Evolutionary conservation across 176 grass and related monocot species (phyloP).

Genomic region (Aegilops longissima): DNA sequence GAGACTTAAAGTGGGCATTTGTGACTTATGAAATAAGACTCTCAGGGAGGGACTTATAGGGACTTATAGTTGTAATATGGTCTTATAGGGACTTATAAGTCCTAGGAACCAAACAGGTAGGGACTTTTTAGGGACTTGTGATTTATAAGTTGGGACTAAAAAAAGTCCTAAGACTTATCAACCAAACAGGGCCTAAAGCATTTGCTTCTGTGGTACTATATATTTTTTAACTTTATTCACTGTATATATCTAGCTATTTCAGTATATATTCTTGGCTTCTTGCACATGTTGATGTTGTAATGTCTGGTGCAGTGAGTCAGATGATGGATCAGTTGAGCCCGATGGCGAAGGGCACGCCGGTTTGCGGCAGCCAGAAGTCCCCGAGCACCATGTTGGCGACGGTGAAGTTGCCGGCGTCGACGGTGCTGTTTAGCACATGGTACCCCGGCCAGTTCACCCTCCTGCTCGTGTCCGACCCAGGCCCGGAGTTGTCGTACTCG

Average conservation of each 20-base stretch:
- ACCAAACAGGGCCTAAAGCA: background rate
- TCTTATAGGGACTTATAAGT: too few relatives aligned
- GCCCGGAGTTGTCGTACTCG: constrained; percentile 67
- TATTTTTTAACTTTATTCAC: background rate
- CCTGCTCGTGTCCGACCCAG: constrained; percentile 48
- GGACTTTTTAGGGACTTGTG: too few relatives aligned
- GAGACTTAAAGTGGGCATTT: too few relatives aligned
- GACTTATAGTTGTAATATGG: too few relatives aligned
- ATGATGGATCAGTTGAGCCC: constrained; percentile 38
- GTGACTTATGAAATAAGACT: too few relatives aligned
- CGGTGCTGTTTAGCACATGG: constrained; percentile 53
- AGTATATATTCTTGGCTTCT: background rate
- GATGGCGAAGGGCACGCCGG: constrained; percentile 71
- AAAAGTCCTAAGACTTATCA: too few relatives aligned
- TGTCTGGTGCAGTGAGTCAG: background rate
- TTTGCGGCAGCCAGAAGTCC: constrained; percentile 81
- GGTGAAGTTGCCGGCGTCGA: constrained; percentile 73
- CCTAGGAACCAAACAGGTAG: too few relatives aligned
- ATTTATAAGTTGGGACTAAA: too few relatives aligned
- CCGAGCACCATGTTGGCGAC: constrained; percentile 79
- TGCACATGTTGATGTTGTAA: background rate
- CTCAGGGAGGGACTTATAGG: too few relatives aligned
- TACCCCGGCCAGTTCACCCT: constrained; percentile 74
- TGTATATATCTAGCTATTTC: background rate
- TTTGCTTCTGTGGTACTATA: background rate